A percentile compares a stretch with the other conserved stretches of the same genome.
Evolutionary conservation across 345 rosid genomes (phyloP).

Genomic region (Lumnitzera racemosa): DNA sequence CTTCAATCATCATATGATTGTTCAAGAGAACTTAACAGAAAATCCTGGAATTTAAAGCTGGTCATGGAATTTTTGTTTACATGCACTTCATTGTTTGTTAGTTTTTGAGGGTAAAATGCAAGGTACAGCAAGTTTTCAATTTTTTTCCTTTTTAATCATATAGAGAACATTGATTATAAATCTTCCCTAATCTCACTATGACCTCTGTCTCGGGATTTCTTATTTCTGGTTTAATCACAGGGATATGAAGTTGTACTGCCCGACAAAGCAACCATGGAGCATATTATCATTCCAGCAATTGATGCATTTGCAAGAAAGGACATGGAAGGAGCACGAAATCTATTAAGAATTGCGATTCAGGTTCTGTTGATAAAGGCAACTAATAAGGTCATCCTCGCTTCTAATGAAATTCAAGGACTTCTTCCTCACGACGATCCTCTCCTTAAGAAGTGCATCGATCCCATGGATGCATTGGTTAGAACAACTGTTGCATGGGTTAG

Average conservation of each 20-base stretch:
- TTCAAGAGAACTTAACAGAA: too few species aligned
- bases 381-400: constrained; percentile 32
- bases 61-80: too few species aligned
- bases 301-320: constrained; percentile 36
- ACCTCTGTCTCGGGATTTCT: too few species aligned
- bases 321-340: constrained; percentile 40
- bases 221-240: constrained; percentile 11
- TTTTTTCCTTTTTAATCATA: too few species aligned
- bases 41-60: too few species aligned
- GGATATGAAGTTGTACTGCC: constrained; percentile 44
- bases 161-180: too few species aligned
- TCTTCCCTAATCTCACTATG: too few species aligned
- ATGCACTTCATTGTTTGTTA: too few species aligned
- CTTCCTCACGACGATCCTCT: constrained; percentile 45
- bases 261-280: constrained; percentile 45
- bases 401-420: constrained; percentile 25
- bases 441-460: constrained; percentile 40
- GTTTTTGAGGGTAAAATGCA: too few species aligned
- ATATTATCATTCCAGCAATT: constrained; percentile 34
- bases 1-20: too few species aligned
- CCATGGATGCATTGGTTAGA: constrained; percentile 36
- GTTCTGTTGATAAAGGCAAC: constrained; percentile 47
- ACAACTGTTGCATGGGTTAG: constrained; percentile 31
- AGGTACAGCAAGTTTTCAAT: too few species aligned
- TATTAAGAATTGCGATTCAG: constrained; percentile 43